Base-by-base conservation (phyloP, 495 filamentous ascomycete genomes). In the Neurospora hispaniola region DNA sequence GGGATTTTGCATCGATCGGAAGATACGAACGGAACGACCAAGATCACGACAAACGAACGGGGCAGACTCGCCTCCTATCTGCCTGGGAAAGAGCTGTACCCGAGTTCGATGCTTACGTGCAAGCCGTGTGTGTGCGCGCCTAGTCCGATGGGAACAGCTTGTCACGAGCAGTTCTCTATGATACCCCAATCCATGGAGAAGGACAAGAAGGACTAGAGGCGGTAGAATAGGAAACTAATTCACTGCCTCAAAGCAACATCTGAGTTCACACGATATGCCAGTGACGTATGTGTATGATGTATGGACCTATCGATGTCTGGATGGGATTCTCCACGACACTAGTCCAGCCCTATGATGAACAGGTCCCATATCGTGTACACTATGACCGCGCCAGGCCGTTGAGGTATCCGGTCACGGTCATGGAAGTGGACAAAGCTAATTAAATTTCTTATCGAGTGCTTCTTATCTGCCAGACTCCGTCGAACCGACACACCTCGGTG, bases 1-100 rank as follows among this genome's bases (percentile, higher is more conserved):
- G 77, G 79, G 78, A 81, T 78, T 76, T 66, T 66, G 54, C 54
- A 66, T 66, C 54, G 54, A 66, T 66, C 54, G 54, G 31, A 62
- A 62, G 54, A 62, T 62, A 35, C 54, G 54, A 62, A 66, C 54
- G 54, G 54, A 10, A 66, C 54, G 14, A 66, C 54, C 27, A 18
- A 35, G 8, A 66, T 35, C 54, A 62, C 54, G 54, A 35, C 54
- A 66, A 66, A 38, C 54, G 54, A 66, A 16, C 27, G 27, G 54
- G 54, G 12, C 35, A 31, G 23, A 66, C 27, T 66, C 14, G 54
- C 6, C 14, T 66, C 54, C 27, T 18, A 35, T 66, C 54, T 66
- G 54, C 54, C 27, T 66, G 54, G 54, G 27, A 66, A 31, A 66
- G 54, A 66, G 54, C 18, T 66, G 54, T 27, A 66, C 27, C 27